Conservation (phyloP, 73 alveolate species). For the Paramecium biaurelia region DNA sequence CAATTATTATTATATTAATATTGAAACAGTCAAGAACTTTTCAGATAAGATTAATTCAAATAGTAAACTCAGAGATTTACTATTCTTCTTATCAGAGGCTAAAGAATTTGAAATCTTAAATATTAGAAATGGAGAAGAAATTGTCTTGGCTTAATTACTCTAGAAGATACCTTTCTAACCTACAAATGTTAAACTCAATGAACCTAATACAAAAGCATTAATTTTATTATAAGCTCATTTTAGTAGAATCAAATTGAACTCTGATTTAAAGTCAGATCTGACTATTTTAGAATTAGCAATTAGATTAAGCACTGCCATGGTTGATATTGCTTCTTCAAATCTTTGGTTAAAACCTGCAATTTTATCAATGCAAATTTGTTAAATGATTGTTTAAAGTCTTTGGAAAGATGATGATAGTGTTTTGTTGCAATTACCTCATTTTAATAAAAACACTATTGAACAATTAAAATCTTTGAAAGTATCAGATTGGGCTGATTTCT, state of each 20-base stretch:
- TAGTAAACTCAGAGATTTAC: not conserved
- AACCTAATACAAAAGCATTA: conserved; percentile 57
- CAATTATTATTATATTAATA: conserved; percentile 51
- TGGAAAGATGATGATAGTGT: conserved; percentile 62
- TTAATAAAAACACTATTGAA: conserved; percentile 22
- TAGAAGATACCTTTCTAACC: conserved; percentile 25
- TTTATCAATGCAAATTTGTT: conserved; percentile 41
- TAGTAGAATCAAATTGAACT: conserved; percentile 30
- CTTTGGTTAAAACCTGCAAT: conserved; percentile 40
- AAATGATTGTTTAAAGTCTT: conserved; percentile 54
- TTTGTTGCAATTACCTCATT: conserved; percentile 50
- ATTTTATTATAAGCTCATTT: conserved; percentile 53
- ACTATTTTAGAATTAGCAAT: conserved; percentile 50
- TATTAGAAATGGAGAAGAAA: conserved; percentile 60
- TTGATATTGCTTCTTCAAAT: conserved; percentile 58
- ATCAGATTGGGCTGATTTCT: conserved; percentile 6
- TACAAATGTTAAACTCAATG: conserved; percentile 20
- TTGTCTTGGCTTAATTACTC: not conserved
- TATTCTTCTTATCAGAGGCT: conserved; percentile 40
- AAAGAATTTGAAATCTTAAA: conserved; percentile 49
- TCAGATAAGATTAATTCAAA: conserved; percentile 37
- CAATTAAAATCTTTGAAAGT: not conserved
- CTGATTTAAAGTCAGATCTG: conserved; percentile 46
- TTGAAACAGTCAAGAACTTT: conserved; percentile 46
- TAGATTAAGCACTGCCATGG: conserved; percentile 49